Evolutionary conservation across 495 filamentous ascomycete species (phyloP), one percentile per base, ranked within the genome.

Genomic region (Trichocladium uniseriatum): DNA sequence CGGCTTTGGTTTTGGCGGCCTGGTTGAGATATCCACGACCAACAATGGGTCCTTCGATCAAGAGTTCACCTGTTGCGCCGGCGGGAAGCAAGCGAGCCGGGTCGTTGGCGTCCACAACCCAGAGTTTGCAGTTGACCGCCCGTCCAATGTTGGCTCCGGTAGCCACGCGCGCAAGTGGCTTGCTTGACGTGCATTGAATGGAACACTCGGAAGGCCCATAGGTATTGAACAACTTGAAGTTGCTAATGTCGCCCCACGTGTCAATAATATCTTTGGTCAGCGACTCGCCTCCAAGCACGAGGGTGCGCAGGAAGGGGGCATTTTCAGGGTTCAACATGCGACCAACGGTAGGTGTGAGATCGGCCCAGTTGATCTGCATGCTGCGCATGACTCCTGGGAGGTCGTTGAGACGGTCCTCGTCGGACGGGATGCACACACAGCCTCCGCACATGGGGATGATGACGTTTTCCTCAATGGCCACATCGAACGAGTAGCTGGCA

Each of bases 401-500:
- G 45, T 65, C 51, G 42, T 64, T 57, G 19, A 58, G 45, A 7
- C 63, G 38, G 8, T 64, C 58, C 5, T 57, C 40, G 2, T 73
- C 66, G 6, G 64, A 64, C 0, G 68, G 65, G 2, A 73, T 52
- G 27, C 71, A 75, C 6, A 72, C 54, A 38, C 63, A 68, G 1
- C 60, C 68, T 3, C 71, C 71, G 68, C 19, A 72, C 69, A 78
- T 72, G 2, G 85, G 60, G 0, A 72, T 73, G 8, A 72, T 70
- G 21, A 82, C 67, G 0, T 75, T 79, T 19, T 85, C 81, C 16
- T 72, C 53, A 16, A 83, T 62, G 29, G 70, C 73, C 5, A 72
- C 69, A 43, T 87, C 83, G 43, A 84, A 86, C 0, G 76, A 76
- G 53, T 77, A 81, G 20, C 76, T 74, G 3, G 81, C 73, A 45